A percentile compares a stretch with the other conserved stretches of the same genome.
Conservation (phyloP, 805 yeast genomes). For the Starmerella asiatica region DNA sequence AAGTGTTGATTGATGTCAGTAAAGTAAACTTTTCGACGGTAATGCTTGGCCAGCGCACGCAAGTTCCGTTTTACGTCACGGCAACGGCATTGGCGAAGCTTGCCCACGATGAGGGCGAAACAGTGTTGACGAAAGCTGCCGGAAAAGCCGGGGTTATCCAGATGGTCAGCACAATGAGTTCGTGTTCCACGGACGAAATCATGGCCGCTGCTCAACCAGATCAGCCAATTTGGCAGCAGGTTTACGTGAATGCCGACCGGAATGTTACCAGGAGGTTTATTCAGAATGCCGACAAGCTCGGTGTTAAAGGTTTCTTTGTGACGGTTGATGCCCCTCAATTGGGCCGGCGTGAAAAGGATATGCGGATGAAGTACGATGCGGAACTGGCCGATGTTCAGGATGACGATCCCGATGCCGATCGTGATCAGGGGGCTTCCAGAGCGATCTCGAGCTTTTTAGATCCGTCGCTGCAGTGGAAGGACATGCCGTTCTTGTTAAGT, state of each 20-base stretch:
- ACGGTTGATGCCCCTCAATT: slow-evolving; percentile 80
- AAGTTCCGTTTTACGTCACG: slow-evolving; percentile 73
- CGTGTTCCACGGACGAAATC: slow-evolving; percentile 78
- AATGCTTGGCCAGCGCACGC: slow-evolving; percentile 56
- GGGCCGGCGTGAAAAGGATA: slow-evolving; percentile 84
- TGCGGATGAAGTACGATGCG: slow-evolving; percentile 49
- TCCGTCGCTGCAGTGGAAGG: slow-evolving; percentile 31
- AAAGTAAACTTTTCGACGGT: slow-evolving; percentile 54
- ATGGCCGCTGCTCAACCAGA: slow-evolving; percentile 49
- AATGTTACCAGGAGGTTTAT: slow-evolving; percentile 47
- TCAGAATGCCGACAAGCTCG: slow-evolving; percentile 57
- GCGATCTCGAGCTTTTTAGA: slow-evolving; percentile 81
- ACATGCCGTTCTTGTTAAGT: slow-evolving; percentile 14
- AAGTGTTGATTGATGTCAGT: slow-evolving; percentile 68
- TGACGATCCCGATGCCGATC: slow-evolving; percentile 34
- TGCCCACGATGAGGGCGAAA: slow-evolving; percentile 90
- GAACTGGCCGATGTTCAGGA: slow-evolving; percentile 35
- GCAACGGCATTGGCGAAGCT: slow-evolving; percentile 88
- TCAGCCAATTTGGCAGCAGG: slow-evolving; percentile 80
- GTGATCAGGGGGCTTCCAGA: slow-evolving; percentile 70
- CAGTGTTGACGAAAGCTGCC: slow-evolving; percentile 71
- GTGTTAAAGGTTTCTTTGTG: slow-evolving; percentile 69
- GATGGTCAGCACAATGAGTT: slow-evolving; percentile 87
- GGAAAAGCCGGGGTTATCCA: slow-evolving; percentile 59
- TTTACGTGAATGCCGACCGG: slow-evolving; percentile 70